These are phyloP conservation scores for Tremella yokohamensis DNA, from an alignment of 768 basidiomycete genomes.

Conservation along the genomic window DNA sequence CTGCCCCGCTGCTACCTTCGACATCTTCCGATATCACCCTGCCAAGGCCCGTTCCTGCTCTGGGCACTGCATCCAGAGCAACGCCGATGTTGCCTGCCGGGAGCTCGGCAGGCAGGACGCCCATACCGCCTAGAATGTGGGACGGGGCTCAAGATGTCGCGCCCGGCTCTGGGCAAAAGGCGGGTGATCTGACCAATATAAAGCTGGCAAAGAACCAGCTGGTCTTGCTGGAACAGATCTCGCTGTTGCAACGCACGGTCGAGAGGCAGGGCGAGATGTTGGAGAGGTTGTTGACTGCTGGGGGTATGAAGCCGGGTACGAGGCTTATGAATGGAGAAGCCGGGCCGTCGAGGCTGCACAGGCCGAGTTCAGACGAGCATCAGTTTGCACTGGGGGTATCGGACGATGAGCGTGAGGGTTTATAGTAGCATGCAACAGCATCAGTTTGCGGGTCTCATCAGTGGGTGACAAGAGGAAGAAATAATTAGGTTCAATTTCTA, in stretches of 20 bases:
- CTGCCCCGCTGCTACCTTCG: constrained; percentile 1
- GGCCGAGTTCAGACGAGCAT: constrained; percentile 16
- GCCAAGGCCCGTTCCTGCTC: background rate
- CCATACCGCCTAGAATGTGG: constrained; percentile 27
- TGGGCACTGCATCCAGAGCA: constrained; percentile 7
- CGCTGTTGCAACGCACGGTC: constrained; percentile 41
- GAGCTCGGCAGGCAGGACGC: constrained; percentile 3
- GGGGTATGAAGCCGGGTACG: constrained; percentile 4
- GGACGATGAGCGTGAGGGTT: constrained; percentile 24
- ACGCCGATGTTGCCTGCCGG: constrained; percentile 9
- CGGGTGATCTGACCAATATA: constrained; percentile 43
- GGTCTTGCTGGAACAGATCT: constrained; percentile 44
- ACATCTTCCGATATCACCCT: constrained; percentile 14
- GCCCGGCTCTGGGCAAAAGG: constrained; percentile 10
- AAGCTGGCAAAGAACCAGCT: constrained; percentile 48
- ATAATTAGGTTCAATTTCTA: too few relatives aligned
- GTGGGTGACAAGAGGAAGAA: too few relatives aligned
- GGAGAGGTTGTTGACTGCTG: constrained; percentile 25
- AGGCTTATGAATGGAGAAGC: background rate
- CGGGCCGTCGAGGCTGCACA: background rate
- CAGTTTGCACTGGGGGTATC: constrained; percentile 31
- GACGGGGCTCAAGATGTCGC: constrained; percentile 20
- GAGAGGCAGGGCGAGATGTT: constrained; percentile 49
- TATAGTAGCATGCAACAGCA: too few relatives aligned
- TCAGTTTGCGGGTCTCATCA: too few relatives aligned